These are phyloP conservation scores for Ustilago trichophora DNA, from an alignment of 1,284 basidiomycete genomes.

Conservation along the genomic window DNA sequence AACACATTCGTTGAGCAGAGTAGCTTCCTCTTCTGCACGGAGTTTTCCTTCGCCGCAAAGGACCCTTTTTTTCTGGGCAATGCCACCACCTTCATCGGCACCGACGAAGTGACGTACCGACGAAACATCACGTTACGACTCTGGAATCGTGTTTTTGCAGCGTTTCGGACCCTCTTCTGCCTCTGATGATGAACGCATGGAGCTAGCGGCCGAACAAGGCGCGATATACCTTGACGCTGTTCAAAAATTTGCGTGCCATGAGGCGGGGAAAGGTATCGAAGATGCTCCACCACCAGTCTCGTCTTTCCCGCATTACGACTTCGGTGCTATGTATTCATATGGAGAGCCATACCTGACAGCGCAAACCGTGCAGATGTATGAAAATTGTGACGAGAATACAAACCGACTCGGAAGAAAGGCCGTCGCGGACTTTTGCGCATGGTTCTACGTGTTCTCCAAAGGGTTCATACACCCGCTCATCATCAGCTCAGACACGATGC, in stretches of 20 bases:
- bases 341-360: not conserved
- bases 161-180: slow-evolving; percentile 1
- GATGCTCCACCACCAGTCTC: too few species aligned
- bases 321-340: not conserved
- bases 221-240: too few species aligned
- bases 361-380: not conserved
- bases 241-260: too few species aligned
- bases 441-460: not conserved
- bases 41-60: too few species aligned
- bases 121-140: not conserved
- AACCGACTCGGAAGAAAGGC: not conserved
- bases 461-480: not conserved
- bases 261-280: too few species aligned
- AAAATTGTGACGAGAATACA: not conserved
- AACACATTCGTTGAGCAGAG: too few species aligned
- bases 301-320: not conserved
- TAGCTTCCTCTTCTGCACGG: too few species aligned
- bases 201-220: too few species aligned
- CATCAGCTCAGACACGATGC: too few species aligned
- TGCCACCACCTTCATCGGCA: too few species aligned
- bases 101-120: too few species aligned
- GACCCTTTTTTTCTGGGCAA: too few species aligned
- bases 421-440: slow-evolving; percentile 1
- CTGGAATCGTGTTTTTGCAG: not conserved
- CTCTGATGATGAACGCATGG: not conserved